Conservation (phyloP, 2,329 filamentous ascomycete species). For the Claviceps purpurea region DNA sequence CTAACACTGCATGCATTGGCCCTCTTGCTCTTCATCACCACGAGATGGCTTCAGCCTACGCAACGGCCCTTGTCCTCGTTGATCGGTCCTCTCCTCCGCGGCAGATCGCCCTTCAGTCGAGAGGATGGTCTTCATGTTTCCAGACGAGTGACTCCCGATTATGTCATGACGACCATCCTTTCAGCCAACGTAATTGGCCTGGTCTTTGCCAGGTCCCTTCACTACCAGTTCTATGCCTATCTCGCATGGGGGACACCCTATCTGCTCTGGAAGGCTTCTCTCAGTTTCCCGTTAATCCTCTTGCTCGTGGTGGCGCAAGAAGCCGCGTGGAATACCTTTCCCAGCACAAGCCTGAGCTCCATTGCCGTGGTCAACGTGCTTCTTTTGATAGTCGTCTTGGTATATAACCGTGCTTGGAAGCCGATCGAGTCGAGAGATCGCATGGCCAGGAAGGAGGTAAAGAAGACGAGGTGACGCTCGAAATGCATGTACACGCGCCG, state of each 20-base stretch:
- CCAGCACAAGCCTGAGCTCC: conserved; percentile 51
- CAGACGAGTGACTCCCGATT: conserved; percentile 51
- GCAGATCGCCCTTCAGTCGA: conserved; percentile 30
- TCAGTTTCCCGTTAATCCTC: conserved; percentile 54
- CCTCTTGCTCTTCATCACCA: conserved; percentile 51
- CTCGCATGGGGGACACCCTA: conserved; percentile 82
- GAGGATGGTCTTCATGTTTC: conserved; percentile 44
- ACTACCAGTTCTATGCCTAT: conserved; percentile 94
- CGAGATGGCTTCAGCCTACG: conserved; percentile 60
- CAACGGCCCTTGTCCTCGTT: conserved; percentile 44
- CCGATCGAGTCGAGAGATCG: background rate
- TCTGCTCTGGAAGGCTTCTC: conserved; percentile 65
- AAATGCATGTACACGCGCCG: background rate
- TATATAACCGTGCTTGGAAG: conserved; percentile 42
- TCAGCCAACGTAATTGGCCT: conserved; percentile 67
- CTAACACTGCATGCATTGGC: conserved; percentile 51
- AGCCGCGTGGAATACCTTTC: conserved; percentile 88
- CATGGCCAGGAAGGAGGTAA: conserved; percentile 14
- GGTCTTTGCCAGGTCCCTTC: conserved; percentile 74
- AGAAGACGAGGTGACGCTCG: conserved; percentile 11
- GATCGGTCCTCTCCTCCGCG: conserved; percentile 27
- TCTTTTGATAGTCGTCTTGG: conserved; percentile 48
- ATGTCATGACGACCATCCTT: conserved; percentile 64
- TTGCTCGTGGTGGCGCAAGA: conserved; percentile 67
- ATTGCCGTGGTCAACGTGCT: conserved; percentile 56